These are phyloP conservation scores for Ogataea methylovora DNA, from an alignment of 805 yeast genomes.

Conservation along the genomic window DNA sequence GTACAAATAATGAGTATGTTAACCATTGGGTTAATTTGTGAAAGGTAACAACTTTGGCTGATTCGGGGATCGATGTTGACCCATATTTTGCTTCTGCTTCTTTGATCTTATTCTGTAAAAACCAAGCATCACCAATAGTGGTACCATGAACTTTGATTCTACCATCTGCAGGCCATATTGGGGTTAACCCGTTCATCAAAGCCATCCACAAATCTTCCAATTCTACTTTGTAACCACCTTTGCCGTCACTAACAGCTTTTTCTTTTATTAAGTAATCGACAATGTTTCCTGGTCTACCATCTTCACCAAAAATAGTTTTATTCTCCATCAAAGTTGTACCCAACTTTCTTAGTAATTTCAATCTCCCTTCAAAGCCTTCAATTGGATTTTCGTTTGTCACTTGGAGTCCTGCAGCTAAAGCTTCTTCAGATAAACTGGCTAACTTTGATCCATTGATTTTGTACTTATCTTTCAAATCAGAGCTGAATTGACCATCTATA, in stretches of 20 bases:
- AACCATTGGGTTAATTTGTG: constrained; percentile 66
- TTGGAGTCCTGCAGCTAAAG: constrained; percentile 39
- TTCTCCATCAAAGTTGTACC: constrained; percentile 38
- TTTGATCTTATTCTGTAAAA: constrained; percentile 24
- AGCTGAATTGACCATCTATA: constrained; percentile 34
- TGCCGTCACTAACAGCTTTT: constrained; percentile 11
- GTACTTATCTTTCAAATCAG: constrained; percentile 24
- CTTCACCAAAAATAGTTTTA: constrained; percentile 30
- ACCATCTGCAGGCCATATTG: constrained; percentile 56
- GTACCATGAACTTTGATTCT: constrained; percentile 42
- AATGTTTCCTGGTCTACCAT: constrained; percentile 38
- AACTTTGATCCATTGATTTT: constrained; percentile 39
- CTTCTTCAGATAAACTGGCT: constrained; percentile 24
- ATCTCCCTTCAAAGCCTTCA: constrained; percentile 49
- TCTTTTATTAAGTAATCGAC: constrained; percentile 37
- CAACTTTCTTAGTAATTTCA: constrained; percentile 35
- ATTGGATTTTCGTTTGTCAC: constrained; percentile 39
- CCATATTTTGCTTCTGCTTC: constrained; percentile 8
- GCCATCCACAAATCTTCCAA: constrained; percentile 45
- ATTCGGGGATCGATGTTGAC: too few relatives aligned
- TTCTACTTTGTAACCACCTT: constrained; percentile 26
- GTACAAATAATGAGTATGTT: constrained; percentile 51
- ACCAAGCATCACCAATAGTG: constrained; percentile 61
- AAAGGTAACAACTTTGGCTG: constrained; percentile 45
- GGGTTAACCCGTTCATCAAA: constrained; percentile 45